Evolutionary conservation across 768 basidiomycete genomes (phyloP).

Genomic region (Obba rivulosa): DNA sequence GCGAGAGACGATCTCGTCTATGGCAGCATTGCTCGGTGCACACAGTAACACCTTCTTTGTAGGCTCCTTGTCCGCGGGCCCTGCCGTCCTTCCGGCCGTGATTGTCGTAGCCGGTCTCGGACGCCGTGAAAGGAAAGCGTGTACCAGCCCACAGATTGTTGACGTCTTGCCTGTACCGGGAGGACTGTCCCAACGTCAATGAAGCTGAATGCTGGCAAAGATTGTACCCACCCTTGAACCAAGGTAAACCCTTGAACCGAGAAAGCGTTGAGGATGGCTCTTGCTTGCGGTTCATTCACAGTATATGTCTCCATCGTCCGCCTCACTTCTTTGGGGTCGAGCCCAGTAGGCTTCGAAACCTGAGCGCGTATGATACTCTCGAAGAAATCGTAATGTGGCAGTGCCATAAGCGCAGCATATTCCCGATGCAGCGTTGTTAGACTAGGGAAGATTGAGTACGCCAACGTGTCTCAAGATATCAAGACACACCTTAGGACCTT

Average conservation of each 20-base stretch:
- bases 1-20: conserved; percentile 90
- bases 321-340: conserved; percentile 48
- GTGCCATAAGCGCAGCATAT: conserved; percentile 77
- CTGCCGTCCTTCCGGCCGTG: conserved; percentile 38
- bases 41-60: conserved; percentile 82
- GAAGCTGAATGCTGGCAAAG: not conserved
- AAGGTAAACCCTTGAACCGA: conserved; percentile 73
- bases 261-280: conserved; percentile 76
- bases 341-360: conserved; percentile 40
- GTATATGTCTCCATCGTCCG: conserved; percentile 63
- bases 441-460: conserved; percentile 34
- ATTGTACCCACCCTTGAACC: conserved; percentile 77
- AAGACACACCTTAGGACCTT: conserved; percentile 76
- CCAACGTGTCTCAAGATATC: not conserved
- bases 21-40: conserved; percentile 97
- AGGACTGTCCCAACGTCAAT: conserved; percentile 47
- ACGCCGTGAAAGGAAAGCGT: conserved; percentile 68
- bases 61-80: conserved; percentile 37
- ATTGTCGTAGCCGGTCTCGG: conserved; percentile 42
- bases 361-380: conserved; percentile 65
- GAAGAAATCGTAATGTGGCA: conserved; percentile 78
- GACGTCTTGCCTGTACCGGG: conserved; percentile 99
- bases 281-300: conserved; percentile 93
- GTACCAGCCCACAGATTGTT: conserved; percentile 93
- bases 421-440: conserved; percentile 90